Conservation (phyloP, 2,329 filamentous ascomycete species). For the Fusarium bulbicola region DNA sequence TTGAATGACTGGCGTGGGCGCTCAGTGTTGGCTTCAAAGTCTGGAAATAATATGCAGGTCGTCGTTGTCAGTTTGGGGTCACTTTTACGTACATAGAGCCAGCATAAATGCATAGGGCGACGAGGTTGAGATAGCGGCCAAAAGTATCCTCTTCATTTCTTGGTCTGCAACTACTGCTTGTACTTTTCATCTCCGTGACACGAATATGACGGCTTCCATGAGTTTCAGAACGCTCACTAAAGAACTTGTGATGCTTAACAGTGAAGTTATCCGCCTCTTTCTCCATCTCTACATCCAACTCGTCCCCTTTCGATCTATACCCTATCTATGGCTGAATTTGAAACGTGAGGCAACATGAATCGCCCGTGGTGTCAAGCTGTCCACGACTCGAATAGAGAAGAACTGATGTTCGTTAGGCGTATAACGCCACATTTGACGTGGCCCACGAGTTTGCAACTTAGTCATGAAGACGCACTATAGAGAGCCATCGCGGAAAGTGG, state of each 20-base stretch:
- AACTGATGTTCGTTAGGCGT: not conserved
- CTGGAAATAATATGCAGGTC: constrained; percentile 38
- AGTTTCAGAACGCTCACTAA: not conserved
- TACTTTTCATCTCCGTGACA: constrained; percentile 18
- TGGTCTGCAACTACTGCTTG: constrained; percentile 19
- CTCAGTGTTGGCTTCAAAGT: constrained; percentile 11
- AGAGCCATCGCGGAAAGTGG: not conserved
- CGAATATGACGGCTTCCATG: not conserved
- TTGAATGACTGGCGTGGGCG: constrained; percentile 9
- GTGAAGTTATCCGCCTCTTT: not conserved
- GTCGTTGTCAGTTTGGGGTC: constrained; percentile 31
- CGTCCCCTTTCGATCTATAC: not conserved
- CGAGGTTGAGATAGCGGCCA: constrained; percentile 12
- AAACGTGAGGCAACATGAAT: not conserved
- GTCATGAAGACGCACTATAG: not conserved
- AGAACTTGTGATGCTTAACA: not conserved
- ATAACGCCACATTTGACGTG: not conserved
- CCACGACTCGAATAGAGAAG: not conserved
- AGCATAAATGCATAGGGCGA: constrained; percentile 11
- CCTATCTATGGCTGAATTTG: not conserved
- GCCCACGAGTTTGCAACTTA: not conserved
- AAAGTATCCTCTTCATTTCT: constrained; percentile 33
- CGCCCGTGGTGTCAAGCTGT: not conserved
- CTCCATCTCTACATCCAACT: not conserved
- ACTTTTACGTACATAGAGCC: constrained; percentile 38